Evolutionary conservation across 139 green algal genomes (phyloP), one percentile per base, ranked within the genome.

Genomic region (Chlorella sp.): DNA sequence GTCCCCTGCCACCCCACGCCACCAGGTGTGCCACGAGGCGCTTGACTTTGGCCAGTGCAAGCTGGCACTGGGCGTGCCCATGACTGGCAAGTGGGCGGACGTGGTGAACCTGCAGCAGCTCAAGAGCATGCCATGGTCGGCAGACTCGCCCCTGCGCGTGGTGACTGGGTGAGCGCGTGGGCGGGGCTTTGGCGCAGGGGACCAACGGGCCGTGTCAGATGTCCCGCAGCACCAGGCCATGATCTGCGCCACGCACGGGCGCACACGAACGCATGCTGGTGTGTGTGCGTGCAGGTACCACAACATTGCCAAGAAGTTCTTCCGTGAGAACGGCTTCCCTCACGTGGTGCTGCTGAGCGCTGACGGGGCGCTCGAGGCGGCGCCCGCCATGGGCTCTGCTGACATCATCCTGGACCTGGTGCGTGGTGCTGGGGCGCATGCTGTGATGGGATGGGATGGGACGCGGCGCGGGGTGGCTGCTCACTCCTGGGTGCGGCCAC

Each of bases 401-500:
- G 95, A 99, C 84, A 97, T 98, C 69, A 98, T 98, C 70, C 86
- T 98, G 32, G 95, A 99, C 79, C 88, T 98, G 49, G 91, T 97
- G 51, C 27, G 27, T 49, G 62, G 23, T 23, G 29, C 5, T n/a
- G 24, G 27, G 62, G 51, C 23, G 31, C 3, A 32, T 70, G 31
- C 31, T 55, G 17, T 55, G 42, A 26, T 10, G 42, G 42, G 10
- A 55, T 10, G 10, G 17, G 10, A 26, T 10, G 10, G 10, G 10
- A 55, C 10, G 10, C 10, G 10, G 42, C 42, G 10, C 42, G 42
- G 42, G 10, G 42, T 55, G 10, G 17, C 42, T 17, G 10, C 10
- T 17, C 10, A 55, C 17, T 55, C 10, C 42, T 55, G 17, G 10
- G 42, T 17, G 10, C 10, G 42, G 10, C 10, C 10, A 55, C 10